Base-by-base conservation (phyloP, 1,139 yeast genomes). In the Yamadazyma atlantica region DNA sequence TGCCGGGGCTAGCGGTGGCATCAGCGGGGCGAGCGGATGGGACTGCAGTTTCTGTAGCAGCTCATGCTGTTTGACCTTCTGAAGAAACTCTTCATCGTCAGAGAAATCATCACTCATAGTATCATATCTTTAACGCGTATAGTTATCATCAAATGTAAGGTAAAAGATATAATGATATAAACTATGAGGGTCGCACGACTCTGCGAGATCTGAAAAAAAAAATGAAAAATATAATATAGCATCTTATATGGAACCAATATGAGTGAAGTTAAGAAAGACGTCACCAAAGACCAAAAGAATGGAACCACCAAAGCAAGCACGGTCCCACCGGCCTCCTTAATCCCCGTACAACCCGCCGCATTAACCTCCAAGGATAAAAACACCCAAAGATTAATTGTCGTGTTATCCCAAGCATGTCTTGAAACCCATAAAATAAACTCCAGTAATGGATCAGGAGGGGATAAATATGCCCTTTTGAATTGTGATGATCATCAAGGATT, bases 401-500 rank as follows among this genome's bases (percentile, higher is more conserved):
- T 92, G 17, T 75, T 92, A 40, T 83, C 96, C 7, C 95, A 89
- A 58, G 98, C 98, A 21, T 90, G 97, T 54, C 71, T 92, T 41
- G 98, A 92, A 60, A 90, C 97, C 11, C 95, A 90, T 60, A 90
- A 88, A 61, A 80, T 90, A 61, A 79, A 81, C 42, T 71, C 85
- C 3, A 81, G 87, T 9, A 19, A 19, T 11, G 79, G 83, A 7
- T 77, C 85, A 19, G 89, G 90, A 36, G 96, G 95, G 38, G 97
- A 90, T 59, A 86, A 92, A 60, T 92, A 85, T 57, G 97, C 95
- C 0, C 69, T 92, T 46, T 73, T 92, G 53, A 92, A 92, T 68
- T 92, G 98, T 71, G 98, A 92, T 62, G 98, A 92, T 62, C 98
- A 92, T 61, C 98, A 92, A 67, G 97, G 97, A 12, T 73, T 92